Conservation (phyloP, 179 eudicot species). For the Drosera spatulata region DNA sequence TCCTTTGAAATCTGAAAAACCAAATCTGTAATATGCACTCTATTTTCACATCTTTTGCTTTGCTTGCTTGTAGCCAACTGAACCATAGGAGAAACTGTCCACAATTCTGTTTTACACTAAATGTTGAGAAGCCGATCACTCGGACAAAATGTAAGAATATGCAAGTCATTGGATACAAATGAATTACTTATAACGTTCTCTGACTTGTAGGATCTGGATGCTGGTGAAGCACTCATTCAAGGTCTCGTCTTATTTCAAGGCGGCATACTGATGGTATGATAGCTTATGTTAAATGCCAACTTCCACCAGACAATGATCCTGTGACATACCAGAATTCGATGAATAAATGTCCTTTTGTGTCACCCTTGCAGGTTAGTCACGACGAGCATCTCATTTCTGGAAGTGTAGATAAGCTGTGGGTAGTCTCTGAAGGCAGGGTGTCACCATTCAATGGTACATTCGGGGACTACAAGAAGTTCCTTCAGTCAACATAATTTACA, state of each 20-base stretch:
- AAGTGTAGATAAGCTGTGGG: slow-evolving; percentile 98
- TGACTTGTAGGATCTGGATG: slow-evolving; percentile 79
- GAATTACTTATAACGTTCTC: not conserved
- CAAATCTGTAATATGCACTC: too few relatives aligned
- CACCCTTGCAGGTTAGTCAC: slow-evolving; percentile 74
- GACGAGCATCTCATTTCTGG: slow-evolving; percentile 95
- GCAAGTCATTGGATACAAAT: not conserved
- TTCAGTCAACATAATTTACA: slow-evolving; percentile 29
- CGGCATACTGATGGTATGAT: slow-evolving; percentile 86
- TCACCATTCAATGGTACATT: slow-evolving; percentile 77
- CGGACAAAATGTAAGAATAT: too few relatives aligned
- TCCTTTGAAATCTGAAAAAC: too few relatives aligned
- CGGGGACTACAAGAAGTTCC: slow-evolving; percentile 86
- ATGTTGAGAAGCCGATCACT: too few relatives aligned
- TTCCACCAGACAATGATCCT: not conserved
- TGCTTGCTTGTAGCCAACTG: too few relatives aligned
- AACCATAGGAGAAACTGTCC: too few relatives aligned
- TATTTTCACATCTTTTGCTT: too few relatives aligned
- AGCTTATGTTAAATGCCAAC: not conserved
- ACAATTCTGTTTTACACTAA: too few relatives aligned
- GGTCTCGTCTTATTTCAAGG: slow-evolving; percentile 98
- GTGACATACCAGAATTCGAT: not conserved
- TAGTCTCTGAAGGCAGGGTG: slow-evolving; percentile 66
- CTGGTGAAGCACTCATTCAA: slow-evolving; percentile 96
- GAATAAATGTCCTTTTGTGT: not conserved